phyloP scores from a whole-genome alignment of 2,329 filamentous ascomycete species.

The Colletotrichum sp. region DNA sequence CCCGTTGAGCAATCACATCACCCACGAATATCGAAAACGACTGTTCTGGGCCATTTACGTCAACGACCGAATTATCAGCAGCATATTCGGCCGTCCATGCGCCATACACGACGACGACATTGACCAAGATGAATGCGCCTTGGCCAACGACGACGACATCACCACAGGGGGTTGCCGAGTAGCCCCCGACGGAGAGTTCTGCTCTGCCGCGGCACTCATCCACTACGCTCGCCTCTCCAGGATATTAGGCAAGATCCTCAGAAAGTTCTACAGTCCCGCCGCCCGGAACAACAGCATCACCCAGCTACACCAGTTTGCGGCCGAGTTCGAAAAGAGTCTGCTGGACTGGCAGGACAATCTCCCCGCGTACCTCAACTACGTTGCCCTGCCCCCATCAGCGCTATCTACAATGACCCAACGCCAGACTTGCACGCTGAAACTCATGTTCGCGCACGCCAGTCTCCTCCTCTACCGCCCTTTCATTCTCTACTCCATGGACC shows the following conservation, averaged over 20 bases:
- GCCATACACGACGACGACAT: slow-evolving; percentile 26
- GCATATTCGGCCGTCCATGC: slow-evolving; percentile 27
- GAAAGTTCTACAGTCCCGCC: neutral
- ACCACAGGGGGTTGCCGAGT: neutral
- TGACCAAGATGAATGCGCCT: slow-evolving; percentile 3
- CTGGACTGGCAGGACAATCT: neutral
- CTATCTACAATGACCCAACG: neutral
- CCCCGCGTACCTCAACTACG: neutral
- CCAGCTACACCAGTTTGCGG: neutral
- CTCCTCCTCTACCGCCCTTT: neutral
- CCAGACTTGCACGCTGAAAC: neutral
- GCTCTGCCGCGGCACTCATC: neutral
- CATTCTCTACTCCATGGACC: neutral
- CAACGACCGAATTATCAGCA: slow-evolving; percentile 27
- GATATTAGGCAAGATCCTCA: neutral
- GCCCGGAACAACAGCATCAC: neutral
- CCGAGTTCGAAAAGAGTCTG: neutral
- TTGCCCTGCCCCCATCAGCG: neutral
- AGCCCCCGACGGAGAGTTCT: neutral
- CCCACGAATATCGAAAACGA: neutral
- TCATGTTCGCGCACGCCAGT: neutral
- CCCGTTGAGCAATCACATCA: neutral
- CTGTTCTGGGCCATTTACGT: slow-evolving; percentile 30
- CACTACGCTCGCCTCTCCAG: neutral
- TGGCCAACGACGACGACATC: neutral